Percentiles rank a stretch among this genome's conserved stretches.
Evolutionary conservation across 106 monocot species (phyloP).

Genomic region (Amphibolis antarctica): DNA sequence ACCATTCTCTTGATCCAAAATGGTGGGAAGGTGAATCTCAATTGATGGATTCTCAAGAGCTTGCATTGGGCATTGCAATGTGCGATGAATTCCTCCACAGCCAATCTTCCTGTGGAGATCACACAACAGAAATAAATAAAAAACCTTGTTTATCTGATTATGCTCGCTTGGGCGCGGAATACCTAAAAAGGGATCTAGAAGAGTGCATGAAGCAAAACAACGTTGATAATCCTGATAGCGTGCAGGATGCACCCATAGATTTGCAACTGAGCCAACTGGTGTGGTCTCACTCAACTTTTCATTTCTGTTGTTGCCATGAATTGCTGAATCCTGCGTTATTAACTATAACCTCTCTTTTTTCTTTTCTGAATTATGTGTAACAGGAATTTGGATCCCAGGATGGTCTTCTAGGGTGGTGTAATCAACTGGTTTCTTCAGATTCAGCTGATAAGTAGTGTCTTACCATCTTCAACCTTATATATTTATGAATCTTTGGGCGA

Average conservation of each 20-base stretch:
- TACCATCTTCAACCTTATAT: background rate
- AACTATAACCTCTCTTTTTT: background rate
- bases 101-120: conserved; percentile 69
- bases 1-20: conserved; percentile 21
- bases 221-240: conserved; percentile 24
- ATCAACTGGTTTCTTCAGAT: conserved; percentile 18
- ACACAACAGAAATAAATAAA: conserved; percentile 21
- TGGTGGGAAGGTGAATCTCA: conserved; percentile 92
- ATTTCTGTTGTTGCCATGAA: background rate
- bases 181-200: conserved; percentile 68
- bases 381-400: conserved; percentile 96
- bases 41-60: conserved; percentile 82
- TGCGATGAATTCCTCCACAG: conserved; percentile 91
- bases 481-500: too few relatives aligned
- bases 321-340: background rate
- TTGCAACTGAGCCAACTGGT: conserved; percentile 83
- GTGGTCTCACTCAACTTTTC: background rate
- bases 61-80: conserved; percentile 77
- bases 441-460: conserved; percentile 5
- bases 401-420: conserved; percentile 41
- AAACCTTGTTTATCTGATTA: conserved; percentile 59
- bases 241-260: conserved; percentile 43
- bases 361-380: conserved; percentile 3
- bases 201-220: conserved; percentile 46
- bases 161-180: conserved; percentile 44